Evolutionary conservation across 106 monocot genomes (phyloP).

Genomic region (Apostasia shenzhenica): DNA sequence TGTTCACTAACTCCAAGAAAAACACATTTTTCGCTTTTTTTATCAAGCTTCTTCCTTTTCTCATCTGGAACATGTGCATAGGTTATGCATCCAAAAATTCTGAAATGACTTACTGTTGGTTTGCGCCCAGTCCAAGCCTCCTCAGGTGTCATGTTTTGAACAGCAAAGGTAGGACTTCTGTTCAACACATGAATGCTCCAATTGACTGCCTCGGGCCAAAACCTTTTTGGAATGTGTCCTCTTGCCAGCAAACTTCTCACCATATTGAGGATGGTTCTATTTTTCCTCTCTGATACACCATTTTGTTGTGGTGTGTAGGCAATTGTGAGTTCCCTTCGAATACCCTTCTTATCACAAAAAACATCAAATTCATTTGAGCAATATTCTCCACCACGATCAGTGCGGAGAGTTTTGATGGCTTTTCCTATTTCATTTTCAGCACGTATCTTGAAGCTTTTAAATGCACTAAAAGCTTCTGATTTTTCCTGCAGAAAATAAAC

Average conservation of each 20-base stretch:
- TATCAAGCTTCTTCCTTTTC: neutral
- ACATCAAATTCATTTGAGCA: neutral
- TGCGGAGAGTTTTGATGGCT: neutral
- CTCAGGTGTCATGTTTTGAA: neutral
- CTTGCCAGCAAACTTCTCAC: neutral
- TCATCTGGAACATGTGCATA: neutral
- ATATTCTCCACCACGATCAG: neutral
- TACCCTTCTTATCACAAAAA: neutral
- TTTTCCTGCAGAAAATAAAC: slow-evolving; percentile 12
- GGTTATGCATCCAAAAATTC: neutral
- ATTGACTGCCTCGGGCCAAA: neutral
- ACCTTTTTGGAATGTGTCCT: neutral
- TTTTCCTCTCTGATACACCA: neutral
- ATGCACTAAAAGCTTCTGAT: neutral
- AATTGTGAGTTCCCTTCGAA: neutral
- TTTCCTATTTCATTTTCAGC: neutral
- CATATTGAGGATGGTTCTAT: neutral
- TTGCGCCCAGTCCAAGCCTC: neutral
- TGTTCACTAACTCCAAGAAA: too few relatives aligned
- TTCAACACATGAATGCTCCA: neutral
- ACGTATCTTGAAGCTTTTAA: slow-evolving; percentile 1
- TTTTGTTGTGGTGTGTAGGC: neutral
- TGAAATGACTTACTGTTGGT: neutral
- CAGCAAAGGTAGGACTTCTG: too few relatives aligned
- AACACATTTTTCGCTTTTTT: neutral